Percentiles rank a stretch among this genome's conserved stretches.
phyloP scores from a whole-genome alignment of 2,329 filamentous ascomycete species.

The Fonsecaea pedrosoi region DNA sequence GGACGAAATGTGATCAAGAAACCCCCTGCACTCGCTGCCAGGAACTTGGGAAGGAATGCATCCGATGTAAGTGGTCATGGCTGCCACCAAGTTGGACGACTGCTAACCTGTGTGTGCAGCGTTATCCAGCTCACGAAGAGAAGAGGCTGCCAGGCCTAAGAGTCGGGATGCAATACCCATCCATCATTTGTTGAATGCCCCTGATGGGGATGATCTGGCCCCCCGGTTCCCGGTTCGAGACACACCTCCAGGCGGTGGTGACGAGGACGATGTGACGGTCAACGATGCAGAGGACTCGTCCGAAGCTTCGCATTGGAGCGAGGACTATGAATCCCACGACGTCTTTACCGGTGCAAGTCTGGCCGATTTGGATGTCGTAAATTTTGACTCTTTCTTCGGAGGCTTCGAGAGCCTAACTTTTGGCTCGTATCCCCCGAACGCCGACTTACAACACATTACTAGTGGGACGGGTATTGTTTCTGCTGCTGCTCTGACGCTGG shows the following conservation, averaged over 20 bases:
- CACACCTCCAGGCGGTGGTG: constrained; percentile 3
- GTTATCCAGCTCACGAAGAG: constrained; percentile 24
- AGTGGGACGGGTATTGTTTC: constrained; percentile 20
- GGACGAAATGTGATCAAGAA: constrained; percentile 36
- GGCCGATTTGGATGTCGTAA: constrained; percentile 21
- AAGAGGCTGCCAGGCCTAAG: constrained; percentile 23
- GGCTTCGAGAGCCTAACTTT: constrained; percentile 29
- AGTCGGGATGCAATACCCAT: constrained; percentile 37
- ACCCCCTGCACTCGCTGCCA: constrained; percentile 36
- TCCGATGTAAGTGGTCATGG: constrained; percentile 32
- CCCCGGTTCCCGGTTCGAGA: constrained; percentile 33
- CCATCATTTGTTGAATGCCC: constrained; percentile 33
- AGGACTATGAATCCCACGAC: constrained; percentile 31
- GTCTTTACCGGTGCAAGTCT: constrained; percentile 28
- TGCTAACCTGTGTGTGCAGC: neutral
- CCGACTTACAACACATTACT: constrained; percentile 24
- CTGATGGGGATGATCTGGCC: constrained; percentile 31
- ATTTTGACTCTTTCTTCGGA: constrained; percentile 35
- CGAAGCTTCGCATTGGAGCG: constrained; percentile 35
- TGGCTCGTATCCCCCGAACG: constrained; percentile 25
- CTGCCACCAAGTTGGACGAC: constrained; percentile 16
- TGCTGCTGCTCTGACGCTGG: constrained; percentile 26
- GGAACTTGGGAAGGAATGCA: constrained; percentile 36
- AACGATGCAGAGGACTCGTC: constrained; percentile 31
- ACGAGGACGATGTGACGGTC: constrained; percentile 26